Percentiles rank a stretch among this genome's conserved stretches.
Conservation (phyloP, 1,139 yeast species). For the Candida sp. region DNA sequence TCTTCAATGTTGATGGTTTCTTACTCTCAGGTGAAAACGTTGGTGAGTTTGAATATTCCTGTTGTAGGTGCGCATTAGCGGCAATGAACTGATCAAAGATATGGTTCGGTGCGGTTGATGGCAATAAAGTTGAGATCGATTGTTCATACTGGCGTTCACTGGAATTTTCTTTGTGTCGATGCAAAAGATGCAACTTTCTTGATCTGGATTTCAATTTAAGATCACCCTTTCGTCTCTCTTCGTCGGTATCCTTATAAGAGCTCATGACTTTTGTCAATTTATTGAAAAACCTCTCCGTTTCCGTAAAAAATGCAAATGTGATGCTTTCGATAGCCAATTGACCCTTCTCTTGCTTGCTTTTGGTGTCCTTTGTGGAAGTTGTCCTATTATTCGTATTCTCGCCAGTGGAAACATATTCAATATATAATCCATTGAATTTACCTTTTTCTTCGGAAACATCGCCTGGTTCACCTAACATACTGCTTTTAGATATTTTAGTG, state of each 20-base stretch:
- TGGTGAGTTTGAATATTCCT: background rate
- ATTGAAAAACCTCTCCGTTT: constrained; percentile 24
- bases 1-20: constrained; percentile 13
- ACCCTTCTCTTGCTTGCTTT: constrained; percentile 5
- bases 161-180: background rate
- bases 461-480: constrained; percentile 14
- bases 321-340: constrained; percentile 56
- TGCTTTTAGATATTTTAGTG: constrained; percentile 49
- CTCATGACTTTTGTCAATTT: constrained; percentile 18
- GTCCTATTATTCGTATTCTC: background rate
- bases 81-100: constrained; percentile 10
- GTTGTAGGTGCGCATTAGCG: background rate
- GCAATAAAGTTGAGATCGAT: constrained; percentile 15
- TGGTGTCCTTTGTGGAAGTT: background rate
- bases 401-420: constrained; percentile 15
- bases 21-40: background rate
- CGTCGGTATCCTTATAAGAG: constrained; percentile 7
- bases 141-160: constrained; percentile 3
- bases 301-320: constrained; percentile 61
- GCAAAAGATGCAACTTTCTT: background rate
- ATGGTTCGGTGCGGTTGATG: constrained; percentile 6
- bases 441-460: constrained; percentile 12
- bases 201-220: background rate
- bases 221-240: constrained; percentile 1
- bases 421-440: constrained; percentile 18